Conservation (phyloP, 1,284 basidiomycete species). For the Papiliotrema nemorosa region DNA sequence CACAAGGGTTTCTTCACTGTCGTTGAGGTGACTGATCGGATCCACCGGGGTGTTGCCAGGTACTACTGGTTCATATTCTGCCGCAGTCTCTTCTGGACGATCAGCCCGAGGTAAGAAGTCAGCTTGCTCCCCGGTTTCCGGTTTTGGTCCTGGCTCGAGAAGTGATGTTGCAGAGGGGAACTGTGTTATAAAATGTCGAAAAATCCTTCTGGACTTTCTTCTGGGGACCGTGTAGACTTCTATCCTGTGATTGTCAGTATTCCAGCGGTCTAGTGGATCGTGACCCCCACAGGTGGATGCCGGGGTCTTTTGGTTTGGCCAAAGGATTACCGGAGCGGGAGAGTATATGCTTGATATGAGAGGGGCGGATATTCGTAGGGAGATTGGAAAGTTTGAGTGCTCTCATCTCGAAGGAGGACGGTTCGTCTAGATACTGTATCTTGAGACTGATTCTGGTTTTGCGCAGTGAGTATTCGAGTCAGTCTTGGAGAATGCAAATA, state of each 20-base stretch:
- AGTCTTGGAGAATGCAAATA: background rate
- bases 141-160: too few relatives aligned
- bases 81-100: too few relatives aligned
- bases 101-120: too few relatives aligned
- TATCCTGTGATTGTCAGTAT: background rate
- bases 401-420: background rate
- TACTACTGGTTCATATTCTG: too few relatives aligned
- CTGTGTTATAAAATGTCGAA: background rate
- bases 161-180: too few relatives aligned
- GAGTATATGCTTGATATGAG: slow-evolving; percentile 2
- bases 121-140: too few relatives aligned
- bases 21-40: background rate
- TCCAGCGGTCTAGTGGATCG: background rate
- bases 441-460: background rate
- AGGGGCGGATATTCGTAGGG: background rate
- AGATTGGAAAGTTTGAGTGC: background rate
- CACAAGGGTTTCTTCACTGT: background rate
- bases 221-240: slow-evolving; percentile 4
- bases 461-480: background rate
- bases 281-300: slow-evolving; percentile 1
- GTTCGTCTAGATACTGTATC: background rate
- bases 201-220: background rate
- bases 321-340: background rate
- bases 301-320: background rate
- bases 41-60: background rate